Conservation (phyloP, 2,329 filamentous ascomycete species). For the Ophiosphaerella korrae region DNA sequence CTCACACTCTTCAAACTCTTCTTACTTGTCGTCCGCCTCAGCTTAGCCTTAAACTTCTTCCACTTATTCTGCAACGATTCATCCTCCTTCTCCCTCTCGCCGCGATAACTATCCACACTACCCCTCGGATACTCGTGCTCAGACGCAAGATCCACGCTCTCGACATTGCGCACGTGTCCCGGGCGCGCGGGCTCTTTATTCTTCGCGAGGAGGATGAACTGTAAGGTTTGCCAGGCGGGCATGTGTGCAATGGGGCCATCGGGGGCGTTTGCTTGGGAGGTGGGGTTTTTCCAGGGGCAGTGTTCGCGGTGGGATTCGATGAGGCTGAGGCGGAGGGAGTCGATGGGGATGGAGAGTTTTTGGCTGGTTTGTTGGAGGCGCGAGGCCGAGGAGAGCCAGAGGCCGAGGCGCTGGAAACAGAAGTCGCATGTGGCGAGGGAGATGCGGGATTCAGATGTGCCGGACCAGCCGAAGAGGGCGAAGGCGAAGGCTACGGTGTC, state of each 20-base stretch:
- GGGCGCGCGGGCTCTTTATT: slow-evolving; percentile 13
- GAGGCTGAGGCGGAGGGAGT: slow-evolving; percentile 42
- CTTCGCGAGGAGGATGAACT: slow-evolving; percentile 38
- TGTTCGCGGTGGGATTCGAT: slow-evolving; percentile 48
- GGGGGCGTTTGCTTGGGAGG: slow-evolving; percentile 37
- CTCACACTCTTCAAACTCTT: slow-evolving; percentile 42
- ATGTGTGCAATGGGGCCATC: slow-evolving; percentile 40
- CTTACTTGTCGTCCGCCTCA: slow-evolving; percentile 41
- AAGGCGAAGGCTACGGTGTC: slow-evolving; percentile 38
- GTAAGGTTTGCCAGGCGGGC: slow-evolving; percentile 43
- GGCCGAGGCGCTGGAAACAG: slow-evolving; percentile 83
- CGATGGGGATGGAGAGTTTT: slow-evolving; percentile 38
- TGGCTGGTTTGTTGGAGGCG: slow-evolving; percentile 41
- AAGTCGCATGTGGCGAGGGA: slow-evolving; percentile 81
- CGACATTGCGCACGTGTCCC: slow-evolving; percentile 12
- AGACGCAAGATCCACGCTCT: slow-evolving; percentile 33
- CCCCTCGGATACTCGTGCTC: slow-evolving; percentile 25
- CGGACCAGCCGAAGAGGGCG: slow-evolving; percentile 56
- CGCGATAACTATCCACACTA: slow-evolving; percentile 26
- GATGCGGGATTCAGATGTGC: slow-evolving; percentile 64
- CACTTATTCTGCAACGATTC: slow-evolving; percentile 36
- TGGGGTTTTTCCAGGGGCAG: slow-evolving; percentile 48
- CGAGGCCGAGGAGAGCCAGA: slow-evolving; percentile 78
- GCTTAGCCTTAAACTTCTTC: slow-evolving; percentile 43
- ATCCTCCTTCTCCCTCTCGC: slow-evolving; percentile 16